phyloP scores from a whole-genome alignment of 2,329 filamentous ascomycete species.

The Beauveria sp. region DNA sequence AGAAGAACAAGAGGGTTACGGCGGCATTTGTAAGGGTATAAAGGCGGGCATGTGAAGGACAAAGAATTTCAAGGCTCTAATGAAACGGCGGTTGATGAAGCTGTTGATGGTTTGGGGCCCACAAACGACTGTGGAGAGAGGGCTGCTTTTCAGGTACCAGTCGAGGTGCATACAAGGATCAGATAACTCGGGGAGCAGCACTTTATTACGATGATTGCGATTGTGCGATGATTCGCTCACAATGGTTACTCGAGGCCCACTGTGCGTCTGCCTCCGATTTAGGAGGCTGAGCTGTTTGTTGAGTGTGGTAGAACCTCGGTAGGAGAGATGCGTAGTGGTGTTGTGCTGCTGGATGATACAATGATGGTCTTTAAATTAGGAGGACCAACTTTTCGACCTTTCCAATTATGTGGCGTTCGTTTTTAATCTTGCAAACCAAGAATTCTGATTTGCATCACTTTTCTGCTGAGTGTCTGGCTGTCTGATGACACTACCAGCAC shows the following conservation, averaged over 20 bases:
- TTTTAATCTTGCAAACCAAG: too few relatives aligned
- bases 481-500: too few relatives aligned
- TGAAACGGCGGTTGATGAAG: neutral
- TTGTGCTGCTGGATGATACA: too few relatives aligned
- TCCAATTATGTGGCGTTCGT: too few relatives aligned
- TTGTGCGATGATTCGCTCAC: neutral
- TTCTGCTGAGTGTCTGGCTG: too few relatives aligned
- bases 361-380: too few relatives aligned
- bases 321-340: too few relatives aligned
- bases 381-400: too few relatives aligned
- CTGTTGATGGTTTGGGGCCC: neutral
- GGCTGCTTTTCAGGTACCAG: neutral
- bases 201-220: neutral
- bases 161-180: too few relatives aligned
- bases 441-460: too few relatives aligned
- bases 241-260: neutral
- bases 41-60: neutral
- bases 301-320: constrained; percentile 14
- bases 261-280: neutral
- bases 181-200: neutral
- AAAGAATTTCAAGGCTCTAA: neutral
- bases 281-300: too few relatives aligned
- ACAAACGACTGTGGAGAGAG: neutral
- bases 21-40: neutral
- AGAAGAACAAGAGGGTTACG: neutral